Evolutionary conservation across 768 basidiomycete genomes (phyloP), one percentile per base, ranked within the genome.

Genomic region (Lactifluus hygrophoroides): DNA sequence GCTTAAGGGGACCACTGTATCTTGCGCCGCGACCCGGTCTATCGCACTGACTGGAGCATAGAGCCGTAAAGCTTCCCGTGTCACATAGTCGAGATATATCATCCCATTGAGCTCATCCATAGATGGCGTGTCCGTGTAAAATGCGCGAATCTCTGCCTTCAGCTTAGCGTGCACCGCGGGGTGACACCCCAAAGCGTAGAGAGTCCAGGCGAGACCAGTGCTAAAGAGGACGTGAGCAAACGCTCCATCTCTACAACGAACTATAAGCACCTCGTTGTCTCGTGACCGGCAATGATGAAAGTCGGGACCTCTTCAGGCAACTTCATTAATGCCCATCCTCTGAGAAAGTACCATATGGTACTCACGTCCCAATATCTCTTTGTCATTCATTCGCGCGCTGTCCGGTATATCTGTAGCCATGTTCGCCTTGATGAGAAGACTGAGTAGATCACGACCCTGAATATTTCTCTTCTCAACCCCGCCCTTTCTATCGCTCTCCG

Each of bases 61-160:
- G 6, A 64, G 45, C 21, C 64, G 61, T 14, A 64, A 51, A 38
- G 42, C 42, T 32, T 64, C 64, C 3, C 61, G 54, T 9, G 19
- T 38, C 11, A 64, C 57, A 21, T 48, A 42, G 37, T 64, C 88
- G n/a, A 90, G 80, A 64, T 86, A 88, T 0, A 84, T 78, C 3
- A 92, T 73, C 3, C 77, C 72, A 56, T 80, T 78, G 1, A 90
- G 76, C 32, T 83, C 77, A 32, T 90, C 87, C 82, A 88, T 86
- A 3, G 77, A 75, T 3, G 86, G 86, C 0, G 70, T 79, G 10
- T 85, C 80, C 0, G 80, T 82, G 0, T 74, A 65, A 11, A 84
- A 71, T 0, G 70, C 65, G 8, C 79, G 68, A 1, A 85, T 71
- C 64, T 90, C 86, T 1, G 79, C 74, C 0, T 84, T 76, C 0